Evolutionary conservation across 768 basidiomycete species (phyloP).

Genomic region (Clitopilus hobsonii): DNA sequence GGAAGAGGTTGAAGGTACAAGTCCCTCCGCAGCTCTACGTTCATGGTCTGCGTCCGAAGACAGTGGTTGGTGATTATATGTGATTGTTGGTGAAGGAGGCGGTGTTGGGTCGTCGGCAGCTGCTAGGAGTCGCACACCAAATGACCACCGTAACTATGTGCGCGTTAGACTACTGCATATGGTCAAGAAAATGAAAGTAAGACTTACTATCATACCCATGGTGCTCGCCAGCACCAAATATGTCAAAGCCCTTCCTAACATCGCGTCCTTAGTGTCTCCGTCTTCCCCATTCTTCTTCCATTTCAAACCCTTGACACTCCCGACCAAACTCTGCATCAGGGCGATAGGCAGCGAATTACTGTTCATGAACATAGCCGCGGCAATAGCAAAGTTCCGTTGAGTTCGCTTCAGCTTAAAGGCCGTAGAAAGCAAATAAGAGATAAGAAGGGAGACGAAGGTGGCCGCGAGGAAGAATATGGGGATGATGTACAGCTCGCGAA

Average conservation of each 20-base stretch:
- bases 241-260: slow-evolving; percentile 87
- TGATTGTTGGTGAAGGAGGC: not conserved
- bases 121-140: slow-evolving; percentile 79
- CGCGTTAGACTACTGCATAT: not conserved
- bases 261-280: slow-evolving; percentile 79
- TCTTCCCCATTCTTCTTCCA: slow-evolving; percentile 36
- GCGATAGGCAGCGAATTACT: slow-evolving; percentile 95
- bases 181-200: slow-evolving; percentile 20
- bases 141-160: slow-evolving; percentile 82
- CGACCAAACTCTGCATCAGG: slow-evolving; percentile 84
- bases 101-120: slow-evolving; percentile 48
- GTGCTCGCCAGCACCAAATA: slow-evolving; percentile 93
- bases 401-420: slow-evolving; percentile 65
- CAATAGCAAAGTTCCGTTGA: slow-evolving; percentile 78
- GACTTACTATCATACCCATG: slow-evolving; percentile 82
- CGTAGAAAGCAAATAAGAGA: slow-evolving; percentile 60
- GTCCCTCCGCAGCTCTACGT: not conserved
- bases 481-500: slow-evolving; percentile 79
- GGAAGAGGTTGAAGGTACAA: not conserved
- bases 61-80: not conserved
- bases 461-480: slow-evolving; percentile 82
- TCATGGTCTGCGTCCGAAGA: not conserved
- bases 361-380: slow-evolving; percentile 89
- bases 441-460: slow-evolving; percentile 62
- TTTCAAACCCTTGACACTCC: slow-evolving; percentile 76